phyloP scores from a whole-genome alignment of 768 basidiomycete species.

The Solioccasus polychromus region DNA sequence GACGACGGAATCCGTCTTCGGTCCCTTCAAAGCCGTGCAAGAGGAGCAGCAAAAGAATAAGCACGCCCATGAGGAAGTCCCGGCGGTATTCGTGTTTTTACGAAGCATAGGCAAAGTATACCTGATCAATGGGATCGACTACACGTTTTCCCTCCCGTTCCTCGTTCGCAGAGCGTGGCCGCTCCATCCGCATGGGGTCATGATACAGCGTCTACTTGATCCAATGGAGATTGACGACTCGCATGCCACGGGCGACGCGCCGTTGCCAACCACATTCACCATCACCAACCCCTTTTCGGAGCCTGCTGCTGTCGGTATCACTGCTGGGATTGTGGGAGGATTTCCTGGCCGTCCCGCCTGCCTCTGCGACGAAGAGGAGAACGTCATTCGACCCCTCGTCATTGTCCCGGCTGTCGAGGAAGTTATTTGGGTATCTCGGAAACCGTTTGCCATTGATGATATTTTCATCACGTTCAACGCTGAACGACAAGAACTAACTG shows the following conservation, averaged over 20 bases:
- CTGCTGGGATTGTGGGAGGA: conserved; percentile 54
- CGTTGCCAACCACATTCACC: conserved; percentile 79
- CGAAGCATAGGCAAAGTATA: conserved; percentile 73
- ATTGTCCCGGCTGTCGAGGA: conserved; percentile 63
- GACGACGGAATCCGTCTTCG: conserved; percentile 31
- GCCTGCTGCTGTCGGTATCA: conserved; percentile 66
- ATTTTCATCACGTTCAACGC: conserved; percentile 59
- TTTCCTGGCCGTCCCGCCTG: conserved; percentile 31
- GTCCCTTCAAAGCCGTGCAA: conserved; percentile 41
- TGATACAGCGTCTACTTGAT: conserved; percentile 75
- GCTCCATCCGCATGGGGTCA: conserved; percentile 70
- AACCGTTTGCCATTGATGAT: conserved; percentile 41
- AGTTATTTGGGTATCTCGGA: conserved; percentile 58
- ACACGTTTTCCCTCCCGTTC: conserved; percentile 78
- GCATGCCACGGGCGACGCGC: conserved; percentile 58
- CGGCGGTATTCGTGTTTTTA: conserved; percentile 75
- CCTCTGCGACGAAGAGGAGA: conserved; percentile 55
- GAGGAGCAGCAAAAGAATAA: conserved; percentile 40
- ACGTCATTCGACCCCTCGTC: conserved; percentile 46
- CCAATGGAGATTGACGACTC: conserved; percentile 65
- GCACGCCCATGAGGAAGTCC: conserved; percentile 37
- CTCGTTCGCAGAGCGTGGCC: conserved; percentile 79
- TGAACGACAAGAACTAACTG: conserved; percentile 49
- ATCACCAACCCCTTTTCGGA: conserved; percentile 77
- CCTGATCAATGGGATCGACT: conserved; percentile 67